phyloP scores from a whole-genome alignment of 2,329 filamentous ascomycete species.

The Stagonosporopsis chrysanthemi region DNA sequence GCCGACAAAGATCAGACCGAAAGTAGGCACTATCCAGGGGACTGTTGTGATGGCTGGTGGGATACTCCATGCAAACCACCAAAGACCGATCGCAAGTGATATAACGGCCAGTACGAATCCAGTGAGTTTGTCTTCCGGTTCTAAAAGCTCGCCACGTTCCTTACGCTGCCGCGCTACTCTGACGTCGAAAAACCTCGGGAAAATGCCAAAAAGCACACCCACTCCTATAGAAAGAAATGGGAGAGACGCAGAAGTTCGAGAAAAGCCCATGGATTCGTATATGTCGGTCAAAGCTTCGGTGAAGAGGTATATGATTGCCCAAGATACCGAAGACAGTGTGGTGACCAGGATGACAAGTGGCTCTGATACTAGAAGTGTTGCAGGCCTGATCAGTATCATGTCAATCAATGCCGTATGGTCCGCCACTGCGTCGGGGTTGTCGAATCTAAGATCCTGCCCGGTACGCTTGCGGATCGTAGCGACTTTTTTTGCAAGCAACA shows the following conservation, averaged over 20 bases:
- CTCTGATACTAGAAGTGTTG: conserved; percentile 1
- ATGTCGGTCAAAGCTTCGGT: background rate
- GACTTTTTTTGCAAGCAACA: conserved; percentile 3
- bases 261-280: background rate
- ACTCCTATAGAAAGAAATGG: background rate
- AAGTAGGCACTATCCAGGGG: background rate
- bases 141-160: background rate
- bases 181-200: background rate
- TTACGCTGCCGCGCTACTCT: background rate
- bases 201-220: conserved; percentile 1
- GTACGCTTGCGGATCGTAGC: background rate
- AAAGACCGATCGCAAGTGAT: conserved; percentile 6
- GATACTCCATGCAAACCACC: conserved; percentile 8
- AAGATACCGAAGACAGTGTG: background rate
- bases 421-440: conserved; percentile 1
- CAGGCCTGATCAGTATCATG: background rate
- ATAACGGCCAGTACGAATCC: background rate
- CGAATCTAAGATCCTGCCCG: background rate
- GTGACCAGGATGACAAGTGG: conserved; percentile 2
- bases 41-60: conserved; percentile 1
- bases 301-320: conserved; percentile 5
- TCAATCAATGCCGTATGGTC: background rate
- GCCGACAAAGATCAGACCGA: conserved; percentile 4
- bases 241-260: background rate
- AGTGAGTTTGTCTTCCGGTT: conserved; percentile 1